phyloP scores from a whole-genome alignment of 306 rosid species.

The Fagus sylvatica region DNA sequence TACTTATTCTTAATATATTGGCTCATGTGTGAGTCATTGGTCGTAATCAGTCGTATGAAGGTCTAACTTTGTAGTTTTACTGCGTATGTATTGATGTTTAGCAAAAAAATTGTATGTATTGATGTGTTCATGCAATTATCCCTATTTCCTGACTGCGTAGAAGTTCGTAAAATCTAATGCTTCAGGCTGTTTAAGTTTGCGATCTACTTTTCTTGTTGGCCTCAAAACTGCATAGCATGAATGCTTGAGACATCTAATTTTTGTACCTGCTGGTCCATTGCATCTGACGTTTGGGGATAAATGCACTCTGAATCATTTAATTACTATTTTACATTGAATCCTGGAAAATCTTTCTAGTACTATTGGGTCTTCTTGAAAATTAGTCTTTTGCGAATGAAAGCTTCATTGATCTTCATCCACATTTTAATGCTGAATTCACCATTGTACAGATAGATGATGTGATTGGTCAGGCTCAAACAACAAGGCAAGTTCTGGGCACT shows the following conservation, averaged over 20 bases:
- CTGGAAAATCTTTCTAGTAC: neutral
- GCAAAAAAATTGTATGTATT: neutral
- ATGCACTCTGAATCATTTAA: neutral
- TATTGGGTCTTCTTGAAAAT: neutral
- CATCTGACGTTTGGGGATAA: neutral
- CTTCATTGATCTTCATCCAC: neutral
- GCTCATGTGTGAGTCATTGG: neutral
- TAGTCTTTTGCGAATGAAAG: neutral
- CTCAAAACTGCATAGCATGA: neutral
- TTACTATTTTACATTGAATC: neutral
- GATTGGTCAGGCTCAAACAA: slow-evolving; percentile 97
- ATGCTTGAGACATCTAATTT: neutral
- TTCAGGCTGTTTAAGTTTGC: neutral
- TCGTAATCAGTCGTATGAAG: neutral
- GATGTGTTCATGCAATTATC: neutral
- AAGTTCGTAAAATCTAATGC: neutral
- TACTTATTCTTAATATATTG: neutral
- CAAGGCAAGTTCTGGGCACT: slow-evolving; percentile 81
- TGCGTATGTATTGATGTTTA: too few relatives aligned
- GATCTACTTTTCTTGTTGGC: neutral
- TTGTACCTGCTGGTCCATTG: too few relatives aligned
- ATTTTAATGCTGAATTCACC: slow-evolving; percentile 11
- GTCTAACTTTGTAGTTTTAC: neutral
- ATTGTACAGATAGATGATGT: slow-evolving; percentile 85
- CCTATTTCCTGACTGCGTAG: neutral